A percentile compares a stretch with the other conserved stretches of the same genome.
Evolutionary conservation across 495 filamentous ascomycete genomes (phyloP).

Genomic region (Pyronema omphalodes): DNA sequence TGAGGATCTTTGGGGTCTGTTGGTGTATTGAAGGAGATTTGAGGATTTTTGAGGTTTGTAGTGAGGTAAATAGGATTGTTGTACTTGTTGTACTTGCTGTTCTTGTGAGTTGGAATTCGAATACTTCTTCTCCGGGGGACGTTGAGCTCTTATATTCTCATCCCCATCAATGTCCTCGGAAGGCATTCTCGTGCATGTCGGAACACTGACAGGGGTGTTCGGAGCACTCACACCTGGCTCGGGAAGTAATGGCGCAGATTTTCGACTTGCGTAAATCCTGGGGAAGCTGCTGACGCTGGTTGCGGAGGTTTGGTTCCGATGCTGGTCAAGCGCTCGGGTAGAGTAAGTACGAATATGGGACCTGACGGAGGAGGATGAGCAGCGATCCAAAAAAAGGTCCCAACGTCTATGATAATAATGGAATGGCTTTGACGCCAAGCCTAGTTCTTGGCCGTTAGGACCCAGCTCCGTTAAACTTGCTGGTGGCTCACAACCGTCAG

Average conservation of each 20-base stretch:
- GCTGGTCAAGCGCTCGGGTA: conserved; percentile 1
- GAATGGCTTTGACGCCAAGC: too few relatives aligned
- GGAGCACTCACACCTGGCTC: conserved; percentile 1
- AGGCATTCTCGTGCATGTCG: conserved; percentile 2
- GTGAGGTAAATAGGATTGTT: too few relatives aligned
- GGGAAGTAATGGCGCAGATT: conserved; percentile 16
- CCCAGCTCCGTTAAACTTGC: too few relatives aligned
- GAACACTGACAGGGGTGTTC: conserved; percentile 1
- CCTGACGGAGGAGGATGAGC: too few relatives aligned
- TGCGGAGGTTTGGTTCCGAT: conserved; percentile 19
- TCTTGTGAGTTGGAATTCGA: not conserved
- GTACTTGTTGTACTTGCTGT: too few relatives aligned
- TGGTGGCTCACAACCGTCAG: not conserved
- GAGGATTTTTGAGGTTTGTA: too few relatives aligned
- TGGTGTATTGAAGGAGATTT: too few relatives aligned
- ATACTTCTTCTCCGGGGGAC: conserved; percentile 12
- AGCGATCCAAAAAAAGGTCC: too few relatives aligned
- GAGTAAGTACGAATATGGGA: too few relatives aligned
- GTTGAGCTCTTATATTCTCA: conserved; percentile 8
- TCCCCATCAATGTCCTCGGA: conserved; percentile 6
- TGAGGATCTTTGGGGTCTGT: too few relatives aligned
- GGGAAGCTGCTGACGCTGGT: conserved; percentile 16
- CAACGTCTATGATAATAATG: too few relatives aligned
- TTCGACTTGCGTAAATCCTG: conserved; percentile 6
- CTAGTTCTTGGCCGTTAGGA: too few relatives aligned